Evolutionary conservation across 2,329 filamentous ascomycete species (phyloP), one percentile per base, ranked within the genome.

Genomic region (Penicillium fuscoglaucum): DNA sequence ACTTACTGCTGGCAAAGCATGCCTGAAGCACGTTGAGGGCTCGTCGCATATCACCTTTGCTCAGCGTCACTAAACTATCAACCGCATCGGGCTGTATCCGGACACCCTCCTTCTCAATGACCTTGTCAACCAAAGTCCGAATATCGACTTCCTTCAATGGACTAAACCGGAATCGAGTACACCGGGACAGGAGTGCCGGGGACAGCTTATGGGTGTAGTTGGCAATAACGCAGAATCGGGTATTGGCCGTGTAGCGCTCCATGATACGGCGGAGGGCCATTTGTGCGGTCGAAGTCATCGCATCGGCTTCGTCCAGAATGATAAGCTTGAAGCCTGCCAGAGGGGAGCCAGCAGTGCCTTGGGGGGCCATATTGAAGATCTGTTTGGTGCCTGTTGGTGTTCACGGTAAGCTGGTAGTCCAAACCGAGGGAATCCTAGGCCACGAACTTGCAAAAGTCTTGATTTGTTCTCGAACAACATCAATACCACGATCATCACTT

Each of bases 191-290:
- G 44, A 99, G 82, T 0, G 95, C 95, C 0, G 95, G 93, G 13
- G 91, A 96, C 40, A 99, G 86, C 77, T 99, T 99, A 80, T 99
- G 95, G 31, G 95, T 95, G 77, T 99, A 99, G 78, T 99, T 99
- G 68, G 95, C 95, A 68, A 99, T 98, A 72, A 99, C 91, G 79
- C 93, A 98, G 79, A 99, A 99, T 52, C 95, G 84, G 2, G 95
- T 97, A 79, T 99, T 99, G 60, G 90, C 90, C 0, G 95, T 99
- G 79, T 99, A 99, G 79, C 96, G 96, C 74, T 99, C 95, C 95
- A 99, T 99, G 72, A 99, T 98, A 48, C 95, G 83, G 61, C 95
- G 86, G 55, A 99, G 81, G 0, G 95, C 95, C 93, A 99, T 99
- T 77, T 99, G 95, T 6, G 95, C 95, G 0, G 93, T 96, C 54